Percentiles rank a stretch among this genome's conserved stretches.
Conservation (phyloP, 768 basidiomycete genomes). For the Lactarius quietus region DNA sequence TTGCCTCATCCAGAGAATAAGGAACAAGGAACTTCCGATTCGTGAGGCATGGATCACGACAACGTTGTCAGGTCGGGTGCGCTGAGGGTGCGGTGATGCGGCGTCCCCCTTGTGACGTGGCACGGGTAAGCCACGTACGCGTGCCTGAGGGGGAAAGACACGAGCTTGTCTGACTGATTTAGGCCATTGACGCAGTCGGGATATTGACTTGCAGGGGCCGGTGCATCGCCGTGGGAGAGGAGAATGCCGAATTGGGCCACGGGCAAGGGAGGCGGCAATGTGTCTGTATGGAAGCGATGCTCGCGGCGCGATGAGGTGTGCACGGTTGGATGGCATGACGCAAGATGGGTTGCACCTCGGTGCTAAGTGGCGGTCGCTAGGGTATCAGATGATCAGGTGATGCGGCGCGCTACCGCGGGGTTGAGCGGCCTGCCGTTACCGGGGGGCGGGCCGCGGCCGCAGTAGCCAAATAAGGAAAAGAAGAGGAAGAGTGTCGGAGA, state of each 20-base stretch:
- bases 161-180: constrained; percentile 10
- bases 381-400: constrained; percentile 20
- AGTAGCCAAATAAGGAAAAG: constrained; percentile 18
- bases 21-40: constrained; percentile 21
- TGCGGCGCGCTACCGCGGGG: constrained; percentile 15
- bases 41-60: constrained; percentile 13
- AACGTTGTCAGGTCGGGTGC: constrained; percentile 22
- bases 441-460: constrained; percentile 24
- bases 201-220: constrained; percentile 14
- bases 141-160: constrained; percentile 12
- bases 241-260: constrained; percentile 4
- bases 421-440: constrained; percentile 3
- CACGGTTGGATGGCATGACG: constrained; percentile 14
- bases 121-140: constrained; percentile 13
- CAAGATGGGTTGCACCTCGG: constrained; percentile 13
- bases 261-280: constrained; percentile 19
- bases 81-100: constrained; percentile 25
- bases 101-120: constrained; percentile 22
- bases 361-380: constrained; percentile 18
- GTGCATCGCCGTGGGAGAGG: constrained; percentile 4
- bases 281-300: constrained; percentile 21
- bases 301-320: constrained; percentile 19
- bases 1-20: constrained; percentile 5
- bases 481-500: constrained; percentile 13
- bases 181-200: background rate